Conservation (phyloP, 139 green algal genomes). For the Volvox reticuliferus region DNA sequence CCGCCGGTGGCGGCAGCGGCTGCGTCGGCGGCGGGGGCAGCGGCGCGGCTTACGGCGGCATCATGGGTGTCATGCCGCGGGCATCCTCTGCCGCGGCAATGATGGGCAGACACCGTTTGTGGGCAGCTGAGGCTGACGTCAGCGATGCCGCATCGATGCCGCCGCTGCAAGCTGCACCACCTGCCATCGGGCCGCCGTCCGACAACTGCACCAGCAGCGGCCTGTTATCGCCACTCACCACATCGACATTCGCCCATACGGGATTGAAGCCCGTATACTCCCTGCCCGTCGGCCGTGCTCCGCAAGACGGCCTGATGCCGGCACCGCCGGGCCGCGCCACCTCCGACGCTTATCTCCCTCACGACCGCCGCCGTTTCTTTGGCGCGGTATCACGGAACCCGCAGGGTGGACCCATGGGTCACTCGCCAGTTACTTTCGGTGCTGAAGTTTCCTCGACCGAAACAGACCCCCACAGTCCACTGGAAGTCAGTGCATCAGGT, state of each 20-base stretch:
- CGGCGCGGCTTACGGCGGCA: background rate
- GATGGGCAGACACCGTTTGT: background rate
- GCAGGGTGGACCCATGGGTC: background rate
- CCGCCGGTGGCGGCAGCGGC: background rate
- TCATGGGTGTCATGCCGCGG: background rate
- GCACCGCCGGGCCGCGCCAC: no score
- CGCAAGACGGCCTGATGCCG: background rate
- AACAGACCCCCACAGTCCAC: background rate
- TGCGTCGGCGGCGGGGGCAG: background rate
- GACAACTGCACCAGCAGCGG: background rate
- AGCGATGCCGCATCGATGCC: background rate
- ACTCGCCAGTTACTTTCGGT: background rate
- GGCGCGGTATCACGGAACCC: background rate
- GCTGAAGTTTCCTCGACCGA: background rate
- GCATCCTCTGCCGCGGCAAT: background rate
- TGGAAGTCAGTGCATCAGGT: background rate
- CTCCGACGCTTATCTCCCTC: no score
- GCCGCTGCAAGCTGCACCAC: background rate
- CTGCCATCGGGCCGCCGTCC: background rate
- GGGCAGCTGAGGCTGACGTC: background rate
- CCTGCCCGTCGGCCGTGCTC: background rate
- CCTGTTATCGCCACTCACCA: background rate
- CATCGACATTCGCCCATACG: background rate
- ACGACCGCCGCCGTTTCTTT: background rate
- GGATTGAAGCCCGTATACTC: background rate